These are phyloP conservation scores for Rhytidhysteron rufulum DNA, from an alignment of 2,329 filamentous ascomycete genomes.

Conservation along the genomic window DNA sequence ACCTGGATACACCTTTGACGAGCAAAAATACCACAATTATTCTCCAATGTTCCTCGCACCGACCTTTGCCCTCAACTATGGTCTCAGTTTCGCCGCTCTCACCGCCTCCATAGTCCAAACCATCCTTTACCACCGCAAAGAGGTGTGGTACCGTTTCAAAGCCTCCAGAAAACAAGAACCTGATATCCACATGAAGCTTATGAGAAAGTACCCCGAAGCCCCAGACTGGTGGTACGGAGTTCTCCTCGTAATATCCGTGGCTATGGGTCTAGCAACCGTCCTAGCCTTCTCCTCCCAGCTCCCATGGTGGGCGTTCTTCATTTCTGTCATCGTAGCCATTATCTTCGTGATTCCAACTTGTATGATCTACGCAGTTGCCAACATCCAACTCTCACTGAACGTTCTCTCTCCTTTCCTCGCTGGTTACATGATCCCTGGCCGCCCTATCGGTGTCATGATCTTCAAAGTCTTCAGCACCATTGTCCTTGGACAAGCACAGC, in stretches of 20 bases:
- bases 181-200: slow-evolving; percentile 32
- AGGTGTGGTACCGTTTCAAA: slow-evolving; percentile 37
- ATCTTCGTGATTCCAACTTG: slow-evolving; percentile 60
- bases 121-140: slow-evolving; percentile 32
- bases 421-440: slow-evolving; percentile 48
- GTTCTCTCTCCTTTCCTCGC: slow-evolving; percentile 36
- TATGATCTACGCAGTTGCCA: slow-evolving; percentile 59
- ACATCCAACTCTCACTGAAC: slow-evolving; percentile 17
- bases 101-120: slow-evolving; percentile 34
- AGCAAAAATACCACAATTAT: slow-evolving; percentile 28
- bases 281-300: slow-evolving; percentile 37
- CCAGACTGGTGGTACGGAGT: slow-evolving; percentile 42
- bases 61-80: slow-evolving; percentile 36
- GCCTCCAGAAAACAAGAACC: slow-evolving; percentile 22
- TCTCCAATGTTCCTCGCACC: slow-evolving; percentile 36
- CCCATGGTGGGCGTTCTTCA: slow-evolving; percentile 30
- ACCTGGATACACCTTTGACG: slow-evolving; percentile 27
- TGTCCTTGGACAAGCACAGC: slow-evolving; percentile 30
- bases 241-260: slow-evolving; percentile 51
- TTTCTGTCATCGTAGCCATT: slow-evolving; percentile 41
- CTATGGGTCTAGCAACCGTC: slow-evolving; percentile 23
- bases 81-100: slow-evolving; percentile 35
- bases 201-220: slow-evolving; percentile 28
- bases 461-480: slow-evolving; percentile 43
- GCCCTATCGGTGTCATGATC: slow-evolving; percentile 49